Conservation (phyloP, 805 yeast species). For the Metschnikowia henanensis region DNA sequence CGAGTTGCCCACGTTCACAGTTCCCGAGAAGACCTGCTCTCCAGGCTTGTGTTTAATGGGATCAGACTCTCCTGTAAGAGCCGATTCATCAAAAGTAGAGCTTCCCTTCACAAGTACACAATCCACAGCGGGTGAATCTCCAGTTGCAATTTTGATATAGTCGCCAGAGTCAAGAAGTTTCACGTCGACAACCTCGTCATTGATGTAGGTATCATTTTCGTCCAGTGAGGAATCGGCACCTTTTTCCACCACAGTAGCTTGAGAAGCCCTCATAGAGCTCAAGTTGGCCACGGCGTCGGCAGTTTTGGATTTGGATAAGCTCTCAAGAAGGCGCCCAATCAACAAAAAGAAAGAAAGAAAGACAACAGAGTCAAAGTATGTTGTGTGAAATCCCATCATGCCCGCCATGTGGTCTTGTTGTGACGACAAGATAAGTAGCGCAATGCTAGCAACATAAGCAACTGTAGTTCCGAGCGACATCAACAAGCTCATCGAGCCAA, state of each 20-base stretch:
- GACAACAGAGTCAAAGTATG: constrained; percentile 79
- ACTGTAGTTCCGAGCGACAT: constrained; percentile 74
- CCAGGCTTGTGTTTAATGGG: constrained; percentile 60
- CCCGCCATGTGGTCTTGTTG: constrained; percentile 17
- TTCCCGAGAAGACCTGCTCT: constrained; percentile 72
- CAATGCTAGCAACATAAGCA: constrained; percentile 68
- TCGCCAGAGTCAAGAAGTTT: constrained; percentile 54
- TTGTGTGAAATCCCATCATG: constrained; percentile 51
- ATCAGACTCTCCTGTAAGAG: constrained; percentile 59
- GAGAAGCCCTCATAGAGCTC: constrained; percentile 48
- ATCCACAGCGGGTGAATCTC: constrained; percentile 63
- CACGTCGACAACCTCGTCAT: constrained; percentile 38
- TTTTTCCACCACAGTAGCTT: constrained; percentile 41
- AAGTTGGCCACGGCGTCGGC: constrained; percentile 61
- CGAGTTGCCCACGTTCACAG: constrained; percentile 60
- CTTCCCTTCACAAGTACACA: constrained; percentile 49
- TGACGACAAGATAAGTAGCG: constrained; percentile 50
- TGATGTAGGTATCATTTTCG: constrained; percentile 16
- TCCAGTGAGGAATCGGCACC: constrained; percentile 24
- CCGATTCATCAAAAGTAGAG: constrained; percentile 59
- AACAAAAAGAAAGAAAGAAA: constrained; percentile 70
- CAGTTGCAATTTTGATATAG: constrained; percentile 46
- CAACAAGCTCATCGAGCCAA: constrained; percentile 77
- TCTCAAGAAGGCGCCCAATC: constrained; percentile 68
- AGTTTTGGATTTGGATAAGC: constrained; percentile 64